phyloP scores from a whole-genome alignment of 805 yeast genomes.

The Wickerhamomyces xylosicus region DNA sequence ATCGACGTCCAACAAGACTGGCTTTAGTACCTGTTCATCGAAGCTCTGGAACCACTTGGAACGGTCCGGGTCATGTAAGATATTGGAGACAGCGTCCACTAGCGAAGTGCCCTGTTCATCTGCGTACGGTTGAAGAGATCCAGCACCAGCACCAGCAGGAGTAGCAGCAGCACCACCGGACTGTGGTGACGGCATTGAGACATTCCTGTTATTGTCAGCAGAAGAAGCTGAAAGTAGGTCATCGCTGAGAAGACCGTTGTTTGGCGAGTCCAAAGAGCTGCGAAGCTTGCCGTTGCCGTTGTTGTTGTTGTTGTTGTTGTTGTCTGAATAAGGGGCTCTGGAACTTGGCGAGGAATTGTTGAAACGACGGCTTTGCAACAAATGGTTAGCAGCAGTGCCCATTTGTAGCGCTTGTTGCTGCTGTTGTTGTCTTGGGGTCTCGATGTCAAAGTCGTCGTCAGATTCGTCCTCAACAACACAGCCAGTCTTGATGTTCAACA shows the following conservation, averaged over 20 bases:
- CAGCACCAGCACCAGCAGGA: too few species aligned
- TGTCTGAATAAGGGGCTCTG: conserved; percentile 20
- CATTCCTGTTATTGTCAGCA: too few species aligned
- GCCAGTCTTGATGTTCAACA: conserved; percentile 86
- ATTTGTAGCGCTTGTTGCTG: conserved; percentile 2
- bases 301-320: too few species aligned
- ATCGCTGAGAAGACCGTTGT: conserved; percentile 6
- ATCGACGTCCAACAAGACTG: conserved; percentile 65
- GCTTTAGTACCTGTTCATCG: conserved; percentile 90
- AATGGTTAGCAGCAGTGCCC: conserved; percentile 8
- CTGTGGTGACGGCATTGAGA: too few species aligned
- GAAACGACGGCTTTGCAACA: conserved; percentile 13
- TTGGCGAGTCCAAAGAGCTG: conserved; percentile 17
- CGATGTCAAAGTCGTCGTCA: conserved; percentile 94
- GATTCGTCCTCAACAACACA: conserved; percentile 73
- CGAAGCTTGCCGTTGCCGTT: conserved; percentile 8
- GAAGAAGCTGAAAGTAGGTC: too few species aligned
- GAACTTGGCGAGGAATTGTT: neutral
- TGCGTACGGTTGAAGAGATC: neutral
- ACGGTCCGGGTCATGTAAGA: conserved; percentile 52
- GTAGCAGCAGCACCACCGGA: neutral
- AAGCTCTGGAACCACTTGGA: conserved; percentile 89
- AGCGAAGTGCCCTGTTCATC: conserved; percentile 6
- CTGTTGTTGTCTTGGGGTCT: conserved; percentile 37
- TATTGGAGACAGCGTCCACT: conserved; percentile 17